Base-by-base conservation (phyloP, 176 grass and related monocot genomes). In the Cenchrus fungigraminus region DNA sequence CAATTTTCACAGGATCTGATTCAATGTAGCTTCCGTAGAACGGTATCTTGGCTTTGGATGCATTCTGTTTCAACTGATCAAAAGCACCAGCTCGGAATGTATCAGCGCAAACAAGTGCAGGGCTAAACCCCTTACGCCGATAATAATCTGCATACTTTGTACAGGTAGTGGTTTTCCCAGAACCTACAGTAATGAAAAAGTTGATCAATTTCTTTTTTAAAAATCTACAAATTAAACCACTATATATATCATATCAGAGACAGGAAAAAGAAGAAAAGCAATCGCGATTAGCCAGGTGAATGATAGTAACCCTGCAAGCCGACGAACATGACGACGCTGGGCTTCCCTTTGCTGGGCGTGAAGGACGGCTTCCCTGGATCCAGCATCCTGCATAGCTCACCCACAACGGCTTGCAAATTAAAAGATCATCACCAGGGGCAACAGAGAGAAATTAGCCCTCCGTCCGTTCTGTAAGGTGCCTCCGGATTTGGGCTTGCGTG, bases 81-180 rank as follows among this genome's bases (percentile, higher is more conserved):
- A 98, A 95, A 86, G 96, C 96, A 90, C 91, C 93, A 87, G 96
- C 96, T 73, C 93, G 93, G 58, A 98, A 98, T 55, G 96, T 98
- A 91, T 98, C 96, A 78, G 96, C 91, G 87, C 96, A 98, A 79
- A 98, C 96, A 17, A 98, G 52, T 81, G 89, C 93, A 7, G 96
- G 93, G 60, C 92, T 92, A 42, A 92, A 98, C 81, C 96, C 96
- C 50, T 92, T 92, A 40, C 89, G 79, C 78, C 95, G 91, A 87
- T 95, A 71, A 95, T 95, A 92, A 89, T 89, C 89, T 87, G 96
- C 96, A 83, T 95, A 95, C 79, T 95, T 98, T 28, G 90, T 87
- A 90, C 93, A 98, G 47, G 96, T 95, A 46, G 96, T 98, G 16
- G 93, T 98, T 91, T 98, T 98, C 76, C 93, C 96, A 86, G 93